Base-by-base conservation (phyloP, 768 basidiomycete species). In the Pulveroboletus sp. region DNA sequence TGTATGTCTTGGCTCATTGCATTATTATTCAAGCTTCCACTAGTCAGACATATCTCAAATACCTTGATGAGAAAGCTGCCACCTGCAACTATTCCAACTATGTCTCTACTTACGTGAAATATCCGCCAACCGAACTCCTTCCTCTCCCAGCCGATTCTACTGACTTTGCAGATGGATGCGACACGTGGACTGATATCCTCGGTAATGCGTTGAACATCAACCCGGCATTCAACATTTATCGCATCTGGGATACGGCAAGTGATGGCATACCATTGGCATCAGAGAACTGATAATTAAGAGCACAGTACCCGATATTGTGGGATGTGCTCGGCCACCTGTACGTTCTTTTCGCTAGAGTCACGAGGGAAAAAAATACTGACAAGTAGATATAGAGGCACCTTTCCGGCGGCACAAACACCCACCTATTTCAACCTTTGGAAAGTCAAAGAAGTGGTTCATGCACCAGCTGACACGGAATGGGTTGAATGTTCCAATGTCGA, bases 271-370 rank as follows among this genome's bases (percentile, higher is more conserved):
- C 9, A n/a, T 21, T 8, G 4, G 34, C 5, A 20, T 21, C 11
- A n/a, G 25, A 35, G 35, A 24, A 24, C 43, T 57, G n/a, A 58
- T 23, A 11, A 39, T 8, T 23, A 11, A 14, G 25, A 5, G 13
- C n/a, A 11, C 38, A 73, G 55, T 87, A 71, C 65, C 87, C 85
- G n/a, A n/a, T n/a, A n/a, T n/a, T n/a, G n/a, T n/a, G n/a, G n/a
- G n/a, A n/a, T 51, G 85, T 88, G 6, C 81, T 89, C 25, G 87
- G 86, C n/a, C 87, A 85, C 75, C 86, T 86, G 81, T 85, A 57
- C 31, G 80, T 62, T 1, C 9, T 31, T 41, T 40, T 29, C 21
- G 2, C 12, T 36, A 12, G 14, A 5, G 16, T 40, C 29, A 4
- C 39, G 16, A 19, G 24, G n/a, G n/a, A 10, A 9, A 2, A n/a